Base-by-base conservation (phyloP, 371 early-diverging fungal species). In the Syncephalastrum racemosum region DNA sequence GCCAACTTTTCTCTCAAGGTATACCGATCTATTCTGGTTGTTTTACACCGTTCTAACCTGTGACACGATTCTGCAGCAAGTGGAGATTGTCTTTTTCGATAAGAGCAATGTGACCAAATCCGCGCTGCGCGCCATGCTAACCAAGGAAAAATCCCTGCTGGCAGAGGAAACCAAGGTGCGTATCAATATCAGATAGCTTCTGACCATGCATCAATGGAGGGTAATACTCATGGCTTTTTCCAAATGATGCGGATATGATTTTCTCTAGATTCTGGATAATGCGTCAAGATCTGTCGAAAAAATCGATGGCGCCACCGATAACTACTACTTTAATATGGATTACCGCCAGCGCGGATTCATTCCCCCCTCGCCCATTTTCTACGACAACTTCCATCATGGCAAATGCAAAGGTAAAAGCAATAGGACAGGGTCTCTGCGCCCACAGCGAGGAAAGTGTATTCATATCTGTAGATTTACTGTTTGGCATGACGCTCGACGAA, bases 401-500 rank as follows among this genome's bases (percentile, higher is more conserved):
- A 46, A 23, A 42, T 66, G 67, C 54, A 76, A 71, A 53, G 69
- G 74, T 69, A 68, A 48, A 36, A 20, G 18, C 44, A 45, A 15
- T 22, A 16, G 18, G 25, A 15, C 42, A 36, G 20, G 31, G 8
- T 22, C 15, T 12, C 19, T n/a, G 2, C 12, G 12, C 12, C 5
- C 10, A 31, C 5, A 31, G 36, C 0, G 10, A 12, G 36, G 7
- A 31, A 31, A 31, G 2, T 39, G 24, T 40, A 48, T 14, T 50
- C 40, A 51, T 54, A 22, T 50, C 18, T 36, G 18, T 50, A 75
- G 74, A 85, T 60, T 64, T 86, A 25, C 59, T 85, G 0, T 89
- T 86, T 72, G 86, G 87, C 42, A 69, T 70, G 18, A 75, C 78
- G 0, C 63, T 89, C 39, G 53, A 68, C 13, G 70, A 71, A 16